A percentile compares a stretch with the other conserved stretches of the same genome.
These are phyloP conservation scores for Kazachstania viticola DNA, from an alignment of 805 yeast genomes.

Conservation along the genomic window DNA sequence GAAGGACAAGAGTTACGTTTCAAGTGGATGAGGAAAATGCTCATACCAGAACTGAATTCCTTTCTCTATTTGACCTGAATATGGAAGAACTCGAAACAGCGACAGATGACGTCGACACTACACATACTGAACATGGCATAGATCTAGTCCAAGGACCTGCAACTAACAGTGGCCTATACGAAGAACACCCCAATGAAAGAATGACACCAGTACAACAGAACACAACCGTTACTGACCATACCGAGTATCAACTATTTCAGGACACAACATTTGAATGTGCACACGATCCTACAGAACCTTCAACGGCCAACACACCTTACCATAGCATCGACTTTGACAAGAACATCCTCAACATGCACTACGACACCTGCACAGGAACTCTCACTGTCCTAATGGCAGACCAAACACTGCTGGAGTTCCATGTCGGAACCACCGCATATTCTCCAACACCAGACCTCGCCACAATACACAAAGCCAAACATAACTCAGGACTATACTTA, in stretches of 20 bases:
- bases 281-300: neutral
- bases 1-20: too few species aligned
- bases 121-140: neutral
- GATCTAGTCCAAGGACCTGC: neutral
- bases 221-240: neutral
- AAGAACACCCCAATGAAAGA: too few species aligned
- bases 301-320: conserved; percentile 4
- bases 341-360: conserved; percentile 6
- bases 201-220: neutral
- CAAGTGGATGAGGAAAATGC: neutral
- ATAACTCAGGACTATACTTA: neutral
- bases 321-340: conserved; percentile 6
- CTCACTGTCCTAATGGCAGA: neutral
- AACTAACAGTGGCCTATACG: neutral
- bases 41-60: neutral
- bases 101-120: neutral
- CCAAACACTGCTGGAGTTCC: neutral
- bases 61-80: neutral
- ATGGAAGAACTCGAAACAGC: neutral
- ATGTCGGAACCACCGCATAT: neutral
- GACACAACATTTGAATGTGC: neutral
- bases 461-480: neutral
- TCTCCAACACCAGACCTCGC: neutral
- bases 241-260: too few species aligned
- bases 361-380: conserved; percentile 2